These are phyloP conservation scores for Phytophthora agathidicida DNA, from an alignment of 352 stramenopile species.

Conservation along the genomic window DNA sequence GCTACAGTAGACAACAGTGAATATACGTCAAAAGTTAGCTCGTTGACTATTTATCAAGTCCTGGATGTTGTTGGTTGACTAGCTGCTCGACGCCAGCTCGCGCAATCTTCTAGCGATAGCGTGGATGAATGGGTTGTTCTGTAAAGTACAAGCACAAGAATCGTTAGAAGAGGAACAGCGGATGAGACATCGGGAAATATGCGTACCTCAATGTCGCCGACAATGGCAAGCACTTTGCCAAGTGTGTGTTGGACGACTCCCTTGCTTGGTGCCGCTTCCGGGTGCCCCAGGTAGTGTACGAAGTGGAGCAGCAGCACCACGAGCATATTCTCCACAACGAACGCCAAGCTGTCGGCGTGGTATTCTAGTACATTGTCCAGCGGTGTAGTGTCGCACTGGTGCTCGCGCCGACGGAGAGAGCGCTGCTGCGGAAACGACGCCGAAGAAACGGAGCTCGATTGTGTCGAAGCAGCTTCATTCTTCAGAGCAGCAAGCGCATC, in stretches of 20 bases:
- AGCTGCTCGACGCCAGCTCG: conserved; percentile 51
- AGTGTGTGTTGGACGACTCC: conserved; percentile 56
- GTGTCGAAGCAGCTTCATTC: conserved; percentile 17
- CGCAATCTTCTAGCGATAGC: conserved; percentile 70
- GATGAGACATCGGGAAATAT: background rate
- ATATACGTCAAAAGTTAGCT: conserved; percentile 33
- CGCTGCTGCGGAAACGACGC: conserved; percentile 26
- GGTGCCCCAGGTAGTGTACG: conserved; percentile 55
- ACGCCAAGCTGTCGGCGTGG: conserved; percentile 73
- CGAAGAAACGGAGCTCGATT: conserved; percentile 22
- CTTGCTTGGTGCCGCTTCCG: conserved; percentile 30
- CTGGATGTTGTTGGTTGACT: conserved; percentile 15
- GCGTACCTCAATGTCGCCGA: conserved; percentile 72
- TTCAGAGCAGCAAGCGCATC: conserved; percentile 33
- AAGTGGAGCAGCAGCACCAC: conserved; percentile 77
- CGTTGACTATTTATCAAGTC: conserved; percentile 10
- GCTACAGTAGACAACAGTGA: too few relatives aligned
- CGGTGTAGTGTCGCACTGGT: conserved; percentile 46
- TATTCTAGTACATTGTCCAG: conserved; percentile 73
- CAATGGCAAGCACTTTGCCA: conserved; percentile 69
- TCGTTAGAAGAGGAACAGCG: conserved; percentile 5
- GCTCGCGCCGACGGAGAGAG: conserved; percentile 36
- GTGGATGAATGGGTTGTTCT: conserved; percentile 77
- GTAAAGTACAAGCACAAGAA: conserved; percentile 7
- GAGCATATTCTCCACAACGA: conserved; percentile 82